phyloP scores from a whole-genome alignment of 2,329 filamentous ascomycete species.

The Pezicula neosporulosa region DNA sequence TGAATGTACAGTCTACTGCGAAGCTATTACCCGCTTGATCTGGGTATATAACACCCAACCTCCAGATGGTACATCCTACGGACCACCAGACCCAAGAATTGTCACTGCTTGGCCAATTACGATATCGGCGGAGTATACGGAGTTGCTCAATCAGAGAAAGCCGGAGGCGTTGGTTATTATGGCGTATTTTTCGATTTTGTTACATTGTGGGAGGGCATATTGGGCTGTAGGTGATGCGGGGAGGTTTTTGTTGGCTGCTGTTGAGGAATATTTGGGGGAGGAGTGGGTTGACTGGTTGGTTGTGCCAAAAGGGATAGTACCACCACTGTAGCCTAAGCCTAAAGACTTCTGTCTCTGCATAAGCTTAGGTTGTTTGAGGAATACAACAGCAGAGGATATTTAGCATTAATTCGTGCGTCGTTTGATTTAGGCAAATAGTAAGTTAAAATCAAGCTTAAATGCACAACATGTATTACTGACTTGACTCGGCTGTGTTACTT shows the following conservation, averaged over 20 bases:
- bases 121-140: conserved; percentile 27
- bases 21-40: conserved; percentile 9
- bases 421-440: too few relatives aligned
- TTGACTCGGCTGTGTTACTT: too few relatives aligned
- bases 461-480: too few relatives aligned
- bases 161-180: conserved; percentile 34
- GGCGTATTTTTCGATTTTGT: conserved; percentile 31
- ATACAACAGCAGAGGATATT: too few relatives aligned
- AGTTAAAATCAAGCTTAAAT: too few relatives aligned
- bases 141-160: conserved; percentile 24
- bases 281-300: conserved; percentile 15
- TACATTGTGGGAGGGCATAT: conserved; percentile 22
- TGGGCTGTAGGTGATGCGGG: conserved; percentile 24
- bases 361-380: too few relatives aligned
- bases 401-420: too few relatives aligned
- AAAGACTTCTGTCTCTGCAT: too few relatives aligned
- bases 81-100: conserved; percentile 3
- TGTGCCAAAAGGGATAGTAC: background rate
- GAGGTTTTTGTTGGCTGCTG: conserved; percentile 16
- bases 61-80: background rate
- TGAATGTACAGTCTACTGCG: conserved; percentile 2
- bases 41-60: conserved; percentile 12
- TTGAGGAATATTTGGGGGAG: conserved; percentile 14
- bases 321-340: too few relatives aligned
- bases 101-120: conserved; percentile 34